Evolutionary conservation across 495 filamentous ascomycete species (phyloP).

Genomic region (Penicillium subrubescens): DNA sequence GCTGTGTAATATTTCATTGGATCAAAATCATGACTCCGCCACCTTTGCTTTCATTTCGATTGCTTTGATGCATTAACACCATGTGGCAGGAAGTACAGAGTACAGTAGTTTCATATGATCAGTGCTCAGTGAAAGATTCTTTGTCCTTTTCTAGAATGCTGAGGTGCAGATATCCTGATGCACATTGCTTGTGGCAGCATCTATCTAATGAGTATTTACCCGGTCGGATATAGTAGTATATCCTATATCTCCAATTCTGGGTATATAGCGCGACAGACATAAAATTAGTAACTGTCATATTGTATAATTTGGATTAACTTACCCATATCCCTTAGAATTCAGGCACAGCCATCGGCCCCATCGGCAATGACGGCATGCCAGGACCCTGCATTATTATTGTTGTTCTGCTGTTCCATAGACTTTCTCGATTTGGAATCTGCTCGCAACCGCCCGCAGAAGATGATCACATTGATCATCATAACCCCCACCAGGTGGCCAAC

Average conservation of each 20-base stretch:
- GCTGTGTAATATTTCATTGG: not conserved
- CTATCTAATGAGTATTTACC: no score
- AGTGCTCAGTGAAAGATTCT: not conserved
- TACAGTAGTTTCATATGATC: not conserved
- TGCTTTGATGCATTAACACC: not conserved
- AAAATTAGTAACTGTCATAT: no score
- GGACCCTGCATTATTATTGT: not conserved
- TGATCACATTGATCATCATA: constrained; percentile 1
- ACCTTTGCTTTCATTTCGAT: not conserved
- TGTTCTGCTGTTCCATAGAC: no score
- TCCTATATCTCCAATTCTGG: not conserved
- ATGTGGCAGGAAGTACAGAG: not conserved
- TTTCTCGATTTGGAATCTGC: not conserved
- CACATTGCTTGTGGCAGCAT: no score
- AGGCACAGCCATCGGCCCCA: not conserved
- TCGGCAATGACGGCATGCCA: not conserved
- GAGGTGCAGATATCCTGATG: not conserved
- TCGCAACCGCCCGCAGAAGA: not conserved
- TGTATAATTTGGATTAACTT: no score
- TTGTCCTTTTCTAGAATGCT: not conserved
- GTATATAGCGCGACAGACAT: no score
- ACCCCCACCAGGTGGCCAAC: not conserved
- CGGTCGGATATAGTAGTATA: no score
- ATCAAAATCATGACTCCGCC: not conserved
- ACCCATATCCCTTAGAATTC: not conserved